phyloP scores from a whole-genome alignment of 1,139 yeast species.

The Saccharomyces hybrid region DNA sequence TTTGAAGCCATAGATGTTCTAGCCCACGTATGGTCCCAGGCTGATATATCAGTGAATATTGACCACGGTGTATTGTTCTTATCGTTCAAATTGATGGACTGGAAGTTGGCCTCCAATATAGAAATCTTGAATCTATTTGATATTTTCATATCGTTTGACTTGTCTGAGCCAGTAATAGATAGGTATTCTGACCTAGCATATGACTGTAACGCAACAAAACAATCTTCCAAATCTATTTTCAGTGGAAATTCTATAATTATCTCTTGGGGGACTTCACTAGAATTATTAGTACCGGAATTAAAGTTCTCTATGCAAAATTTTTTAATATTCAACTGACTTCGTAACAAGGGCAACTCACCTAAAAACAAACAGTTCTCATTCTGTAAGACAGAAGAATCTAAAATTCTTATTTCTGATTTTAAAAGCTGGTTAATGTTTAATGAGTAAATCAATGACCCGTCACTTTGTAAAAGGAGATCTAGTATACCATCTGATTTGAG shows the following conservation, averaged over 20 bases:
- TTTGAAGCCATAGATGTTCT: slow-evolving; percentile 54
- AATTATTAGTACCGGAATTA: slow-evolving; percentile 19
- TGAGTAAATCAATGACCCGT: slow-evolving; percentile 56
- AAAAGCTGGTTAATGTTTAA: slow-evolving; percentile 50
- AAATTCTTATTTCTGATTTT: slow-evolving; percentile 59
- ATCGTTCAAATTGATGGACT: not conserved
- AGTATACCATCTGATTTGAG: slow-evolving; percentile 59
- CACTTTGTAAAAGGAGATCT: slow-evolving; percentile 55
- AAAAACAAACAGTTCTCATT: slow-evolving; percentile 50
- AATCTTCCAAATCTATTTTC: slow-evolving; percentile 70
- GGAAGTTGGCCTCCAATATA: slow-evolving; percentile 60
- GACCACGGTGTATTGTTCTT: slow-evolving; percentile 27
- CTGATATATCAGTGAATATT: slow-evolving; percentile 52
- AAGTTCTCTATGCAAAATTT: slow-evolving; percentile 23
- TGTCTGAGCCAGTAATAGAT: slow-evolving; percentile 24
- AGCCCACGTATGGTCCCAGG: slow-evolving; percentile 68
- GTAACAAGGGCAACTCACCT: slow-evolving; percentile 48
- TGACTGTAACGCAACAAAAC: slow-evolving; percentile 69
- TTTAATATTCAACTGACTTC: slow-evolving; percentile 29
- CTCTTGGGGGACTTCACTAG: slow-evolving; percentile 23
- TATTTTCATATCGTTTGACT: slow-evolving; percentile 37
- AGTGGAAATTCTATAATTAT: slow-evolving; percentile 58
- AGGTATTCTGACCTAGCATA: slow-evolving; percentile 53
- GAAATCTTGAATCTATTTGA: slow-evolving; percentile 49
- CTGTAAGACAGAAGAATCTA: slow-evolving; percentile 63